Percentiles rank a stretch among this genome's conserved stretches.
Evolutionary conservation across 192 early-diverging fungal species (phyloP).

Genomic region (Linnemannia elongata): DNA sequence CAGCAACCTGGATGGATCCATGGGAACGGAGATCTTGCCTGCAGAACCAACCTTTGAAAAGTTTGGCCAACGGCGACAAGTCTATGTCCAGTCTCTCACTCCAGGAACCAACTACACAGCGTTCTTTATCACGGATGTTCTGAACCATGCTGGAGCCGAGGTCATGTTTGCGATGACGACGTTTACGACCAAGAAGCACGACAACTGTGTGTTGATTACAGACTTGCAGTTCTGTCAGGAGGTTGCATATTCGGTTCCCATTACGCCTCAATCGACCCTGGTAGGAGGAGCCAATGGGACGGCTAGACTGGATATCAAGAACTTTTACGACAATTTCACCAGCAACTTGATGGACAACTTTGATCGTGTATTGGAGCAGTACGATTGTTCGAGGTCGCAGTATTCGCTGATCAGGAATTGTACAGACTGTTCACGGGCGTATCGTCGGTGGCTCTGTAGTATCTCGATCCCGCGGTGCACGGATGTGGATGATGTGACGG

Average conservation of each 20-base stretch:
- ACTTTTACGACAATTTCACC: conserved; percentile 64
- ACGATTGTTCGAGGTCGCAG: conserved; percentile 63
- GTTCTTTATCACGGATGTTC: conserved; percentile 54
- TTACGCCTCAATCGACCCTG: conserved; percentile 36
- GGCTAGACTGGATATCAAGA: conserved; percentile 35
- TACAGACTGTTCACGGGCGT: conserved; percentile 64
- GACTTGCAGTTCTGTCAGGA: conserved; percentile 64
- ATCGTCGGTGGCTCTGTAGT: conserved; percentile 70
- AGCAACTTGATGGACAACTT: conserved; percentile 60
- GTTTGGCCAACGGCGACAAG: conserved; percentile 35
- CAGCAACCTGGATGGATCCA: conserved; percentile 51
- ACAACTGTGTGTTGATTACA: conserved; percentile 65
- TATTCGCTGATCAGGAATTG: conserved; percentile 71
- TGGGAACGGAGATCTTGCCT: conserved; percentile 49
- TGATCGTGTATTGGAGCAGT: conserved; percentile 59
- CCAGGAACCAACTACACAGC: conserved; percentile 58
- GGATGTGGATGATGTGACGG: conserved; percentile 43
- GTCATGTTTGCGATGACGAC: conserved; percentile 29
- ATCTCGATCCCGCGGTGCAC: conserved; percentile 70
- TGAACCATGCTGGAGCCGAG: conserved; percentile 40
- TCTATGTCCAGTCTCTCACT: conserved; percentile 43
- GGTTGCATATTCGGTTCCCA: conserved; percentile 69
- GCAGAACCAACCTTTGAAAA: conserved; percentile 41
- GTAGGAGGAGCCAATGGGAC: conserved; percentile 15
- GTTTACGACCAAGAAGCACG: conserved; percentile 36